Percentiles rank a stretch among this genome's conserved stretches.
phyloP scores from a whole-genome alignment of 2,329 filamentous ascomycete genomes.

The Chaetomiaceae sp. region DNA sequence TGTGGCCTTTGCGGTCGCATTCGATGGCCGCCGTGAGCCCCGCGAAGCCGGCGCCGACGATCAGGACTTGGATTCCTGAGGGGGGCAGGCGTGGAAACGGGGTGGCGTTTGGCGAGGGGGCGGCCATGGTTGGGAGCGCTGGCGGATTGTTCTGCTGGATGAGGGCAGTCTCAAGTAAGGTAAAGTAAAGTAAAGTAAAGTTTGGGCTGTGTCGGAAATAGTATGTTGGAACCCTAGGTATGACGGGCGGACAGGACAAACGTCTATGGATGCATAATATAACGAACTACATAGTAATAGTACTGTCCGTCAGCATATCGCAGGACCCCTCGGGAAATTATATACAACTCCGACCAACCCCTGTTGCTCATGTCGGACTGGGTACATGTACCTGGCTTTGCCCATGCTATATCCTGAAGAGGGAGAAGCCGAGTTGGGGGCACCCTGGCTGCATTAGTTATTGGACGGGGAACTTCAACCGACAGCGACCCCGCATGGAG shows the following conservation, averaged over 20 bases:
- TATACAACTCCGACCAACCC: neutral
- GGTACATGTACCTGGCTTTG: no score
- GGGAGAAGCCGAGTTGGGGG: neutral
- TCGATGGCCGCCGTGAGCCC: constrained; percentile 56
- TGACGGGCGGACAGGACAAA: no score
- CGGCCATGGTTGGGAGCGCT: neutral
- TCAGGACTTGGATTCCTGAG: constrained; percentile 39
- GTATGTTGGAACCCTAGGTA: no score
- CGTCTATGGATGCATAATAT: no score
- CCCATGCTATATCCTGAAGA: neutral
- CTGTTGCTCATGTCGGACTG: no score
- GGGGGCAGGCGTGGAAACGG: constrained; percentile 11
- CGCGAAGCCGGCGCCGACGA: constrained; percentile 50
- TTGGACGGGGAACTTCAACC: constrained; percentile 8
- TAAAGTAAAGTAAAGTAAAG: no score
- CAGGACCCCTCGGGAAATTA: neutral
- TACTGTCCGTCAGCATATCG: no score
- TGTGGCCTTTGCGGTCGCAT: constrained; percentile 51
- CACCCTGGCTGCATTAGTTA: constrained; percentile 1
- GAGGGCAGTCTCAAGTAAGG: no score
- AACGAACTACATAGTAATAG: no score
- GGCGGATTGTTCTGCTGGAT: no score
- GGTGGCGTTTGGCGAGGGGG: neutral
- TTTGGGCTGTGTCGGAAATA: no score
- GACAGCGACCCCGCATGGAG: constrained; percentile 14